Evolutionary conservation across 2,329 filamentous ascomycete species (phyloP), one percentile per base, ranked within the genome.

Genomic region (Hypoxylon sp.): DNA sequence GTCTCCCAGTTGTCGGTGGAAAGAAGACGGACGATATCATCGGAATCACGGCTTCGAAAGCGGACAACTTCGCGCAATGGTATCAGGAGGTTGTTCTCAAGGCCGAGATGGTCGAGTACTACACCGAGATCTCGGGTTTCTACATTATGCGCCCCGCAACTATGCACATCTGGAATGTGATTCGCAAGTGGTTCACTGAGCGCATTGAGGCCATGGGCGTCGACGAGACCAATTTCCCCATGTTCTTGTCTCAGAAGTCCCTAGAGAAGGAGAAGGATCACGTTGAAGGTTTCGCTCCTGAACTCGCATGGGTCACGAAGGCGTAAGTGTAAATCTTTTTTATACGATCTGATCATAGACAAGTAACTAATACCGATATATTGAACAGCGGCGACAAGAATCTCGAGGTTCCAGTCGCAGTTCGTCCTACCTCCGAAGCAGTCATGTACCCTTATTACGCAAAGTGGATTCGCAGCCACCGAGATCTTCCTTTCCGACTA

Each of bases 51-150:
- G 90, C 92, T 67, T 87, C 88, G 71, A 98, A 98, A 83, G 85
- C 91, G 53, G 91, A 92, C 52, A 94, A 98, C 83, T 96, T 99
- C 79, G 87, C 93, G 55, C 90, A 91, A 81, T 99, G 96, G 96
- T 99, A 99, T 83, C 94, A 97, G 83, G 95, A 99, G 83, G 93
- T 98, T 68, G 92, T 99, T 63, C 90, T 94, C 78, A 99, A 99
- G 88, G 93, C 94, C 75, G 94, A 98, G 80, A 93, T 99, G 92
- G 91, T 98, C 76, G 94, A 97, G 78, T 99, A 98, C 88, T 98
- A 98, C 80, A 84, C 74, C 55, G 81, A 83, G 83, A 95, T 98
- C 69, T 93, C 94, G n/a, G 93, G 94, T 53, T 98, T 97, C 84
- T 98, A 97, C 82, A 96, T 98, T 80, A 88, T 97, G 80, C 94